These are phyloP conservation scores for Amanita rimosa DNA, from an alignment of 768 basidiomycete genomes.

Conservation along the genomic window DNA sequence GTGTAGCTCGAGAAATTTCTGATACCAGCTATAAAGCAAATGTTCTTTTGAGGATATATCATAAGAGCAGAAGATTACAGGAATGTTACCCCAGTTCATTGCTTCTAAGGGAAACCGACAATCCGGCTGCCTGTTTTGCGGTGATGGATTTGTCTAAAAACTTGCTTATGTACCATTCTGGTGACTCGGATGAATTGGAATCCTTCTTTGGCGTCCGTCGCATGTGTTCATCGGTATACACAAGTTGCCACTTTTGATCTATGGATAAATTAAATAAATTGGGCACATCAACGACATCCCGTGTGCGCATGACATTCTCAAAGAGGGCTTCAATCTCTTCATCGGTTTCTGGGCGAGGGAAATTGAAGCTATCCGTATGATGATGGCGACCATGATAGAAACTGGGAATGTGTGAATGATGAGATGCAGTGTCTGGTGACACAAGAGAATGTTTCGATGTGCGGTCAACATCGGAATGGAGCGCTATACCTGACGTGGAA, in stretches of 20 bases:
- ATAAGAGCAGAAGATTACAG: constrained; percentile 6
- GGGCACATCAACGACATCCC: constrained; percentile 52
- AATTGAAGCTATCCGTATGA: constrained; percentile 44
- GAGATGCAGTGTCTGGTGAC: constrained; percentile 30
- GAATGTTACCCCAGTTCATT: constrained; percentile 58
- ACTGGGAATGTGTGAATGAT: constrained; percentile 37
- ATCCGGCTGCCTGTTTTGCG: constrained; percentile 63
- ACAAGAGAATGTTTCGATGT: constrained; percentile 50
- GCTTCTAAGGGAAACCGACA: constrained; percentile 70
- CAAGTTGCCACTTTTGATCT: constrained; percentile 89
- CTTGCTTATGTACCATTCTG: constrained; percentile 89
- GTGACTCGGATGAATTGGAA: constrained; percentile 49
- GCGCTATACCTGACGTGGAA: constrained; percentile 37
- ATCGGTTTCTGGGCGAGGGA: constrained; percentile 67
- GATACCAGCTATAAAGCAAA: constrained; percentile 55
- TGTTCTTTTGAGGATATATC: constrained; percentile 10
- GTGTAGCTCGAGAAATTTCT: constrained; percentile 59
- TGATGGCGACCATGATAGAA: constrained; percentile 41
- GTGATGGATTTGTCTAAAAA: constrained; percentile 84
- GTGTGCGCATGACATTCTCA: constrained; percentile 59
- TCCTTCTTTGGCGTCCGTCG: constrained; percentile 56
- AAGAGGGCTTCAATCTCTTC: constrained; percentile 76
- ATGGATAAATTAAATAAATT: constrained; percentile 47
- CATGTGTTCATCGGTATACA: constrained; percentile 72
- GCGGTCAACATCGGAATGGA: constrained; percentile 46